Conservation (phyloP, 306 rosid genomes). For the Nissolia schottii region DNA sequence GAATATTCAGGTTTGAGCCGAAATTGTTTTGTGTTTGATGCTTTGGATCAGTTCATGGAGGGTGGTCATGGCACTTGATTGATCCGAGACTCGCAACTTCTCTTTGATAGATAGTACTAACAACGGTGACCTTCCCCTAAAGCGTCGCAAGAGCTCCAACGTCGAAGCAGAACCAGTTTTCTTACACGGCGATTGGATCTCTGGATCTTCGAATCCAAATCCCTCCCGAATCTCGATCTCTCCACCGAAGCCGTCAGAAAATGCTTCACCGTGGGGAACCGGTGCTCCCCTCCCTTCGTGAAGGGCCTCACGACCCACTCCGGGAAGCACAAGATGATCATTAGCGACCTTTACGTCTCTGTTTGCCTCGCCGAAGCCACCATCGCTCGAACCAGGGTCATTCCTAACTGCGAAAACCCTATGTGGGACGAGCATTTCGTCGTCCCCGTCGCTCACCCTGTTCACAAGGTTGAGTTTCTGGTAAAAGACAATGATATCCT, state of each 20-base stretch:
- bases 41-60: background rate
- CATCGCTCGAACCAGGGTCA: constrained; percentile 59
- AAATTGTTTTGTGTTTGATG: background rate
- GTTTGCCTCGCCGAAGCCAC: constrained; percentile 64
- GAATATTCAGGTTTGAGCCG: background rate
- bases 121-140: background rate
- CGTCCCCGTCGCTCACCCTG: constrained; percentile 70
- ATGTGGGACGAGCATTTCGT: constrained; percentile 62
- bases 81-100: background rate
- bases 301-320: constrained; percentile 31
- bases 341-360: constrained; percentile 76
- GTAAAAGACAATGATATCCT: constrained; percentile 72
- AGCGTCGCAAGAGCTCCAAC: background rate
- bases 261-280: constrained; percentile 51
- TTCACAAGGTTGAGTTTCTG: constrained; percentile 45
- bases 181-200: constrained; percentile 70
- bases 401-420: constrained; percentile 58
- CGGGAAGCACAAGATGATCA: constrained; percentile 40
- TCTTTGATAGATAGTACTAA: background rate
- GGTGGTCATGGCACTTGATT: background rate
- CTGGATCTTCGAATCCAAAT: constrained; percentile 62
- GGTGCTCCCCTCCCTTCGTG: constrained; percentile 41
- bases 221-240: constrained; percentile 72
- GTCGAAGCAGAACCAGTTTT: constrained; percentile 19
- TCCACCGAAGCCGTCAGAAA: constrained; percentile 49